Base-by-base conservation (phyloP, 768 basidiomycete genomes). In the Lactarius quietus region DNA sequence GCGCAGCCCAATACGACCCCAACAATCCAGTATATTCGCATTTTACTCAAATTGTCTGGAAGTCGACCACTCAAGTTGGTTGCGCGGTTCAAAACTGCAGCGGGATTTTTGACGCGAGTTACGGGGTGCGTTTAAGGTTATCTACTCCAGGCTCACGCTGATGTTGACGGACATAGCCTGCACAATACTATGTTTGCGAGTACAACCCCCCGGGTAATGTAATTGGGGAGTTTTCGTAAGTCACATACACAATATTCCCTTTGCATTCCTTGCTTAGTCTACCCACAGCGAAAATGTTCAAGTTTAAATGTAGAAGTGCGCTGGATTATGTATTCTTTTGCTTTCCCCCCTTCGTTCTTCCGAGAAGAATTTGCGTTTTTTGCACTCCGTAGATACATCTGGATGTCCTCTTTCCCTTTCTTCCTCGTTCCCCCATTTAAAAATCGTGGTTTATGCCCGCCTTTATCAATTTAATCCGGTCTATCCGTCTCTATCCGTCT, bases 21-120 rank as follows among this genome's bases (percentile, higher is more conserved):
- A 79, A 70, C 70, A 84, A 83, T 73, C 88, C 89, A 2, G 67
- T 74, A 45, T 70, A 81, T 20, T 88, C 86, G 56, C 89, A 91
- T 73, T 91, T 86, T 71, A 90, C 89, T 10, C 88, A 90, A 73
- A 82, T 89, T 6, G 88, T 91, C 9, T 91, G 89, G 89, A 90
- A 90, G 74, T 78, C 74, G 7, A 81, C 84, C 28, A 83, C 80
- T 1, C 76, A 88, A 65, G 78, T 90, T 26, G 88, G 87, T 28
- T 90, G 87, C 70, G 88, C 86, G 45, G 76, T 82, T 33, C 75
- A 81, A 63, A 71, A 73, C 10, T 89, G 88, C 73, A 23, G 3
- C 56, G 63, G 63, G 20, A 86, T 89, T 64, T 87, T 90, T 71
- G 76, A 70, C 68, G 68, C 83, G 28, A 78, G 76, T 43, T 85